Evolutionary conservation across 78 protist species (phyloP), one percentile per base, ranked within the genome.

Genomic region (Dictyostelium citrinum): DNA sequence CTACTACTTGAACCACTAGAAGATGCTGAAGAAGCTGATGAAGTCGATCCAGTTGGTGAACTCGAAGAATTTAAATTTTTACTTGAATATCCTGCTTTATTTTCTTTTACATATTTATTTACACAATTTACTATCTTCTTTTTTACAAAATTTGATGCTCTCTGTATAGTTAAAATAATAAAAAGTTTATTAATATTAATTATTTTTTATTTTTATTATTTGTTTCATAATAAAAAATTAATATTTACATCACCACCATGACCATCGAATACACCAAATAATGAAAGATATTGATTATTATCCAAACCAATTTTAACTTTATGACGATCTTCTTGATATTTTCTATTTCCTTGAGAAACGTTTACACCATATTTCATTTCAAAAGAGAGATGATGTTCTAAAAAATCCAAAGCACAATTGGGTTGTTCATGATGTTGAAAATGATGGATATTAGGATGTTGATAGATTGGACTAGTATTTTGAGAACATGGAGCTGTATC

Each of bases 201-300:
- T 0, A 8, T 43, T 43, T 6, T 43, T 43, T 43, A 8, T 2
- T 29, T 29, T 2, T 43, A 16, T 24, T 51, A 17, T 10, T 46
- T 43, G 1, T 24, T 27, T 22, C 46, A 37, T 37, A 37, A 37
- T 4, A 37, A 49, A 78, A 29, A 49, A 35, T 35, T 72, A 16
- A 16, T 16, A 74, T 29, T 33, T 83, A 70, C 90, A 10, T 86
- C 79, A 1, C 92, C 92, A 1, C 92, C 92, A 86, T 86, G 92
- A 31, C 92, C 92, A 86, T 86, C 92, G 45, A 86, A 86, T 7
- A 86, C 92, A 43, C 92, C 92, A 86, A 77, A 86, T 41, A 86
- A 27, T 24, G 92, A 86, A 17, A 86, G 45, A 20, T 27, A 22
- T 41, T 61, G 84, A 43, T 86, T 72, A 43, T 86, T 77, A 43